These are phyloP conservation scores for Thelonectria blattea DNA, from an alignment of 2,329 filamentous ascomycete species.

Conservation along the genomic window DNA sequence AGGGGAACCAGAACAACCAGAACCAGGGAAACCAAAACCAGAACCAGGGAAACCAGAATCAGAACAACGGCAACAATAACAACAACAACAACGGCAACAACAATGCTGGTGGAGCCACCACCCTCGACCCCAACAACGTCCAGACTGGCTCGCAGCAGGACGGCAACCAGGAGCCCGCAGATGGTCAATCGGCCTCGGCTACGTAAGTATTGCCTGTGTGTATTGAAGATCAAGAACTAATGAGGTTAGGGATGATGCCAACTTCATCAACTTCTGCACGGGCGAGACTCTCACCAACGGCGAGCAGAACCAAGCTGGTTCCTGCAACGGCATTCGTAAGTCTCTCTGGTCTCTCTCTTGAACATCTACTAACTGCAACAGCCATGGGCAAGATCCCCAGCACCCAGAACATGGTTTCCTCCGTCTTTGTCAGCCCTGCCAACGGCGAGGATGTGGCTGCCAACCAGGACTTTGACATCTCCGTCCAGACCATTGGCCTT, in stretches of 20 bases:
- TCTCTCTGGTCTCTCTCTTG: constrained; percentile 21
- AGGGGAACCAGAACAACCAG: constrained; percentile 33
- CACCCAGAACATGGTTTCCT: constrained; percentile 62
- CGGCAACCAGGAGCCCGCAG: constrained; percentile 52
- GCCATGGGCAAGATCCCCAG: constrained; percentile 67
- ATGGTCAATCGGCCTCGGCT: constrained; percentile 57
- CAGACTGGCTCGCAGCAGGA: constrained; percentile 58
- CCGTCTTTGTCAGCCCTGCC: constrained; percentile 59
- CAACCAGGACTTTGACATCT: constrained; percentile 58
- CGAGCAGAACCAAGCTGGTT: constrained; percentile 61
- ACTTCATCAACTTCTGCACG: constrained; percentile 69
- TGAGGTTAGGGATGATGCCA: constrained; percentile 57
- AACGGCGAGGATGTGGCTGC: constrained; percentile 55
- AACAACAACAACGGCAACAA: constrained; percentile 32
- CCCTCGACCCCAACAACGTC: constrained; percentile 50
- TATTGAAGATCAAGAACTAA: constrained; percentile 14
- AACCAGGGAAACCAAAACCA: constrained; percentile 28
- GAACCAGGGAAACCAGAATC: constrained; percentile 25
- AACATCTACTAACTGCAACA: constrained; percentile 36
- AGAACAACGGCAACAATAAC: constrained; percentile 32
- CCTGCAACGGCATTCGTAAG: constrained; percentile 68
- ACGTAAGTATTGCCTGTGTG: constrained; percentile 49
- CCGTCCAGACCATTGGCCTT: constrained; percentile 60
- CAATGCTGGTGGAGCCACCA: constrained; percentile 40
- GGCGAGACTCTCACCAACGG: constrained; percentile 65